A percentile compares a stretch with the other conserved stretches of the same genome.
phyloP scores from a whole-genome alignment of 345 rosid species.

The Cardiospermum halicacabum region DNA sequence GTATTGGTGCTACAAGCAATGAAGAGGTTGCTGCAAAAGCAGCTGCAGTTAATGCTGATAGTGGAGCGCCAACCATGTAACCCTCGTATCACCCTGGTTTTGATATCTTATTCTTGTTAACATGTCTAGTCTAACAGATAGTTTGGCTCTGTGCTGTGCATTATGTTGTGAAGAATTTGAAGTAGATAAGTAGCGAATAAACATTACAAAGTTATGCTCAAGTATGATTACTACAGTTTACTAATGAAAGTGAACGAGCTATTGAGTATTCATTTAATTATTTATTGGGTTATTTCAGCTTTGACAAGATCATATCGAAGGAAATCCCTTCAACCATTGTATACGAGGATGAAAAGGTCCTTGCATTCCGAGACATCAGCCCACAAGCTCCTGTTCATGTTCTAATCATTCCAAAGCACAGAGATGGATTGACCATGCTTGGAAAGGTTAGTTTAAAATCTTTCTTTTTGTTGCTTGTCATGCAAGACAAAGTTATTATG shows the following conservation, averaged over 20 bases:
- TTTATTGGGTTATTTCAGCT: conserved; percentile 35
- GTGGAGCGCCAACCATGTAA: conserved; percentile 90
- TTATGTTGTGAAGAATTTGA: not conserved
- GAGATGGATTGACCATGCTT: conserved; percentile 75
- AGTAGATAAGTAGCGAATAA: not conserved
- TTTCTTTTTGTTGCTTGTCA: not conserved
- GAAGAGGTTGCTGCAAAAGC: conserved; percentile 82
- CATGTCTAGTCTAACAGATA: conserved; percentile 16
- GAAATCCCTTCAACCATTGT: conserved; percentile 81
- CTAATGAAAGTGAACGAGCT: not conserved
- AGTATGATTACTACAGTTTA: conserved; percentile 4
- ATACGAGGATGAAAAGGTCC: conserved; percentile 87
- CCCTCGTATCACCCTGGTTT: conserved; percentile 24
- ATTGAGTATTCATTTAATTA: no score
- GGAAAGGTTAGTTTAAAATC: conserved; percentile 44
- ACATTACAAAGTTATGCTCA: not conserved
- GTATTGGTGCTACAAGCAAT: conserved; percentile 44
- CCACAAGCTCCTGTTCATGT: conserved; percentile 97
- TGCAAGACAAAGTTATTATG: not conserved
- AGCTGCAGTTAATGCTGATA: conserved; percentile 57
- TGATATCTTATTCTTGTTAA: conserved; percentile 19
- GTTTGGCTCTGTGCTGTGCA: no score
- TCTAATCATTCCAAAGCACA: conserved; percentile 72
- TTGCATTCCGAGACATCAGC: conserved; percentile 74
- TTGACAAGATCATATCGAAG: conserved; percentile 86